These are phyloP conservation scores for Geotrichum phurueaensis DNA, from an alignment of 1,139 yeast genomes.

Conservation along the genomic window DNA sequence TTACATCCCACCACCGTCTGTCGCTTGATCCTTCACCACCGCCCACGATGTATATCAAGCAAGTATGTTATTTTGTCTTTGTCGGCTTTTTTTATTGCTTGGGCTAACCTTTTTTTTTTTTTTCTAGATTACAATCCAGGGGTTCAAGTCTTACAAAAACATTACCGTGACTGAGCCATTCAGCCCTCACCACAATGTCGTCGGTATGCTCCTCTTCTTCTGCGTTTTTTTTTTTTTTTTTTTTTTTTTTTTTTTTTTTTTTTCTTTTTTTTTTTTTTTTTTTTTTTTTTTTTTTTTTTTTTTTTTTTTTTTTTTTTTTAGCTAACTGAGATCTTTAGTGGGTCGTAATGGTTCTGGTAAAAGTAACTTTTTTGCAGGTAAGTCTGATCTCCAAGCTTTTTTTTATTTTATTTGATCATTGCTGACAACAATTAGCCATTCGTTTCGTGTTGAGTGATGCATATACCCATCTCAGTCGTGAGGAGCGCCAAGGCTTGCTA, in stretches of 20 bases:
- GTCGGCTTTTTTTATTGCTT: neutral
- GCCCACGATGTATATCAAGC: conserved; percentile 21
- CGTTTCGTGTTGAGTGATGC: conserved; percentile 90
- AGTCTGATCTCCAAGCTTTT: conserved; percentile 1
- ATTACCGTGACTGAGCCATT: conserved; percentile 70
- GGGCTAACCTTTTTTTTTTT: neutral
- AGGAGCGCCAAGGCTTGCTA: conserved; percentile 80
- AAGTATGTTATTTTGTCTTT: conserved; percentile 14
- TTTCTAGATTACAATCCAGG: conserved; percentile 64
- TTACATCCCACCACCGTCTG: neutral
- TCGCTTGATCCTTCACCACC: neutral
- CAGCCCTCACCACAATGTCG: conserved; percentile 80
- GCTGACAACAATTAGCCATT: conserved; percentile 48
- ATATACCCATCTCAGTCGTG: conserved; percentile 78
- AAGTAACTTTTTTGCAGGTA: conserved; percentile 78
- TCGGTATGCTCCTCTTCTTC: conserved; percentile 41
- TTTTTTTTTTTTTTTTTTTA: conserved; percentile 4
- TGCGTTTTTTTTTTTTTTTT: too few species aligned
- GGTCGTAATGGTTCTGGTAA: conserved; percentile 97
- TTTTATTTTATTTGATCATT: neutral
- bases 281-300: too few species aligned
- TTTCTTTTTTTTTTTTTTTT: too few species aligned
- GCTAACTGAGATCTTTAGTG: conserved; percentile 33
- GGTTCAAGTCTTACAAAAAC: conserved; percentile 89
- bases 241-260: too few species aligned